Percentiles rank a stretch among this genome's conserved stretches.
Evolutionary conservation across 345 rosid genomes (phyloP).

Genomic region (Eucalyptus erythrocorys): DNA sequence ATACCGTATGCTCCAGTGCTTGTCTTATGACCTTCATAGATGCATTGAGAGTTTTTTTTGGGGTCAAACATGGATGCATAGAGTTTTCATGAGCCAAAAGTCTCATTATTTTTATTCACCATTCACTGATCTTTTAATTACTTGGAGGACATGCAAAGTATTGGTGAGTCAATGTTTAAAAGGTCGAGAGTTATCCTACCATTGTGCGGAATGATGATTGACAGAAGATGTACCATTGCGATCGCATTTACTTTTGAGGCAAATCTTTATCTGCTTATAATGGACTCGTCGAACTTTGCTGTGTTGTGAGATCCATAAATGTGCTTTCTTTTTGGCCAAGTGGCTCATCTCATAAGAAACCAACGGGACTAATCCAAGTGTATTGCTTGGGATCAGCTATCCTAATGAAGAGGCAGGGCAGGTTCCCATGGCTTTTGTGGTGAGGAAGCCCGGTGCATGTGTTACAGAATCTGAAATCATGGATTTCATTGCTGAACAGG

Average conservation of each 20-base stretch:
- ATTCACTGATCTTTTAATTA: not conserved
- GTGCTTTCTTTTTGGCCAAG: not conserved
- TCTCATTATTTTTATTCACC: not conserved
- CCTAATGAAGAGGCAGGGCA: slow-evolving; percentile 93
- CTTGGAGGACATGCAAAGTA: not conserved
- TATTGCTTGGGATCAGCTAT: slow-evolving; percentile 22
- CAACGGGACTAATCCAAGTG: not conserved
- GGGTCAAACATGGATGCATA: not conserved
- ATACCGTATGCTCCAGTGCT: slow-evolving; percentile 51
- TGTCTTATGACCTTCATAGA: not conserved
- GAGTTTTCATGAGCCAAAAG: not conserved
- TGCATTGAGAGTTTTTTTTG: not conserved
- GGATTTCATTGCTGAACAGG: slow-evolving; percentile 72
- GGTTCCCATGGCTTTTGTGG: slow-evolving; percentile 91
- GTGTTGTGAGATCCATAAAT: not conserved
- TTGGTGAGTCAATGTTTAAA: not conserved
- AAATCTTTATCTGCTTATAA: not conserved
- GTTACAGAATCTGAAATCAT: slow-evolving; percentile 42
- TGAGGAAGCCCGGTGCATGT: slow-evolving; percentile 59
- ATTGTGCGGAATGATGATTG: not conserved
- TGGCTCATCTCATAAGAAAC: not conserved
- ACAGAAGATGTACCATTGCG: not conserved
- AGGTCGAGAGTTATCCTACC: not conserved
- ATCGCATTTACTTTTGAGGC: not conserved
- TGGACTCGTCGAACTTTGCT: not conserved